Base-by-base conservation (phyloP, 495 filamentous ascomycete genomes). In the Hypomontagnella monticulosa region DNA sequence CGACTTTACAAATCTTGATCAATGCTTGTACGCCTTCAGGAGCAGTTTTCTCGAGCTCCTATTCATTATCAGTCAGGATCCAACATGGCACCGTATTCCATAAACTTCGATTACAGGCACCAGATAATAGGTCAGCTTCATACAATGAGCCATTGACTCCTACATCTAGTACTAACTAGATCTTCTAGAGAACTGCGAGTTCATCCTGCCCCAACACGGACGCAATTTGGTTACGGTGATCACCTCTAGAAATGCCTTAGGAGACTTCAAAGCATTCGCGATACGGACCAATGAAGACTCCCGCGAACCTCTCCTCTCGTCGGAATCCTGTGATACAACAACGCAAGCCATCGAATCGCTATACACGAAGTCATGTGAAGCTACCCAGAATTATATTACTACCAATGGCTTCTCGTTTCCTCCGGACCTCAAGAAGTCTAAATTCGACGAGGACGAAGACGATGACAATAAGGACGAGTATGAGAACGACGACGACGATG, bases 171-270 rank as follows among this genome's bases (percentile, higher is more conserved):
- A 19, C 63, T 67, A 32, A 64, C 37, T 46, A 14, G 10, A 9
- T 14, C 6, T 9, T 33, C 6, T 58, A 81, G 79, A 78, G 19
- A 81, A 81, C 57, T 79, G 74, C 61, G 57, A 71, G 42, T 81
- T 80, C 67, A 57, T 76, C 59, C 61, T 70, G 11, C 51, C 57
- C 4, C 64, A 65, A 16, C 58, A 71, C 60, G 72, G 63, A 16
- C 58, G 71, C 60, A 71, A 70, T 16, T 27, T 37, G 0, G 27
- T 81, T 34, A 67, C 68, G 23, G 61, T 81, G 46, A 62, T 81
- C 33, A 74, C 61, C 7, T 67, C 56, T 42, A 76, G 75, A 48
- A 71, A 77, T 19, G 64, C 71, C 43, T 43, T 66, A 4, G 76
- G 68, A 1, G 55, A 44, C 18, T 80, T 65, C 54, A 75, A 70